These are phyloP conservation scores for Alternaria ethzedia DNA, from an alignment of 2,329 filamentous ascomycete species.

Conservation along the genomic window DNA sequence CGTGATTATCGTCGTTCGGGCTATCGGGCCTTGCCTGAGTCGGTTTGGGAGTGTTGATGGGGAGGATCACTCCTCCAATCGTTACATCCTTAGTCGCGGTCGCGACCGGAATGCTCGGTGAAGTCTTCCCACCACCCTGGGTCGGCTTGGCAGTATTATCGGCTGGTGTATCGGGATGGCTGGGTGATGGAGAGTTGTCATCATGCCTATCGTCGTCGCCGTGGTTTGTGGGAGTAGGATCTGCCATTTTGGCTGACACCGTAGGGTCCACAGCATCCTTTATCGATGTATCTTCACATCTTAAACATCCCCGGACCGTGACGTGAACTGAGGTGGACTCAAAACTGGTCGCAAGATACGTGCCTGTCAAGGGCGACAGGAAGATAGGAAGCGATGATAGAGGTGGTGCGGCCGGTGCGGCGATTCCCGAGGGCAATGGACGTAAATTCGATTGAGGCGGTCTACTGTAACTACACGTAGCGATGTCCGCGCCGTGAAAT, in stretches of 20 bases:
- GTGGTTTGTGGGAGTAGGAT: neutral
- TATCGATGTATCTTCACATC: constrained; percentile 13
- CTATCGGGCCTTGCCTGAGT: constrained; percentile 3
- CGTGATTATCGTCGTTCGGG: constrained; percentile 6
- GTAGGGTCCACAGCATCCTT: neutral
- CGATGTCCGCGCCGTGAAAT: constrained; percentile 38
- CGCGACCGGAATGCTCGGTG: constrained; percentile 14
- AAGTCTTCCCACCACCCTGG: neutral
- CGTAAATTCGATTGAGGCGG: neutral
- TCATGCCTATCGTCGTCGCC: neutral
- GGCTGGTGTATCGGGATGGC: neutral
- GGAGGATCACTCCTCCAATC: constrained; percentile 29
- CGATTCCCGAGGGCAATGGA: neutral
- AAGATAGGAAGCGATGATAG: neutral
- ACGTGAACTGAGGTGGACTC: constrained; percentile 34
- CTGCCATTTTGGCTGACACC: neutral
- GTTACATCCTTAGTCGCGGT: constrained; percentile 16
- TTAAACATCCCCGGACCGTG: constrained; percentile 35
- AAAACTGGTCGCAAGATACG: constrained; percentile 35
- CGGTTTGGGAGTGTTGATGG: constrained; percentile 22
- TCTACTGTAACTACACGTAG: constrained; percentile 30
- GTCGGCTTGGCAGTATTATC: constrained; percentile 3
- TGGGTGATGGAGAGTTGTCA: neutral
- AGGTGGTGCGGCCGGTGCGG: neutral
- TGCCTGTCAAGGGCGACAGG: constrained; percentile 21